Percentiles rank a stretch among this genome's conserved stretches.
Conservation (phyloP, 169 alveolate genomes). For the Eimeria maxima region DNA sequence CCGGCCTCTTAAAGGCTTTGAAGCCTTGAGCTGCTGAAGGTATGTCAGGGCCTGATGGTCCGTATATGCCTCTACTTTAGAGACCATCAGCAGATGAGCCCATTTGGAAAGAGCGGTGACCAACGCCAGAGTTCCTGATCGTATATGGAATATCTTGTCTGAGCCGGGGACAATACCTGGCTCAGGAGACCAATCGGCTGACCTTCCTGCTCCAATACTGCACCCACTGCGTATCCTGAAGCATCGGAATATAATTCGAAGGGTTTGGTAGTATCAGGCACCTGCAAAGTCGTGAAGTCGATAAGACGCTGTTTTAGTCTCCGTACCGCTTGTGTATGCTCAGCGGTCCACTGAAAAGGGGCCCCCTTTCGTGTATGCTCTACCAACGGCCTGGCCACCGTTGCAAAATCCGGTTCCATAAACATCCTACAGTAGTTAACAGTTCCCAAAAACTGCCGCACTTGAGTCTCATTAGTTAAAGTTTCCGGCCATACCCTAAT, state of each 20-base stretch:
- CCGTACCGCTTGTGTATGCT: neutral
- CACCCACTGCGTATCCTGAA: neutral
- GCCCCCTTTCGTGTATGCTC: neutral
- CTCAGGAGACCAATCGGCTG: neutral
- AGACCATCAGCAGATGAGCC: neutral
- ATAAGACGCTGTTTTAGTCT: neutral
- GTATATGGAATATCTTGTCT: neutral
- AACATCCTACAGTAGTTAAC: neutral
- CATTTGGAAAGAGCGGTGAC: neutral
- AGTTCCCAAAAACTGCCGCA: neutral
- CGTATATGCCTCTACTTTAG: neutral
- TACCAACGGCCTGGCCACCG: neutral
- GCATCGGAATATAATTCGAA: neutral
- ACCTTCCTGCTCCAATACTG: neutral
- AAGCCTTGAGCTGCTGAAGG: neutral
- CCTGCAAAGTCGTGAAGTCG: neutral
- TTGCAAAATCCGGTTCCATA: neutral
- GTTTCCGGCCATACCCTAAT: neutral
- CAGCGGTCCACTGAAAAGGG: neutral
- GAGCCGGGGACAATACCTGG: neutral
- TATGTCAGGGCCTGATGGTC: neutral
- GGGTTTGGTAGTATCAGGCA: neutral
- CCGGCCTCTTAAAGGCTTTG: neutral
- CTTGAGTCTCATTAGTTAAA: neutral
- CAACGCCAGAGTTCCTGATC: slow-evolving; percentile 17